Percentiles rank a stretch among this genome's conserved stretches.
Conservation (phyloP, 1,284 basidiomycete genomes). For the Cystobasidium sp. region DNA sequence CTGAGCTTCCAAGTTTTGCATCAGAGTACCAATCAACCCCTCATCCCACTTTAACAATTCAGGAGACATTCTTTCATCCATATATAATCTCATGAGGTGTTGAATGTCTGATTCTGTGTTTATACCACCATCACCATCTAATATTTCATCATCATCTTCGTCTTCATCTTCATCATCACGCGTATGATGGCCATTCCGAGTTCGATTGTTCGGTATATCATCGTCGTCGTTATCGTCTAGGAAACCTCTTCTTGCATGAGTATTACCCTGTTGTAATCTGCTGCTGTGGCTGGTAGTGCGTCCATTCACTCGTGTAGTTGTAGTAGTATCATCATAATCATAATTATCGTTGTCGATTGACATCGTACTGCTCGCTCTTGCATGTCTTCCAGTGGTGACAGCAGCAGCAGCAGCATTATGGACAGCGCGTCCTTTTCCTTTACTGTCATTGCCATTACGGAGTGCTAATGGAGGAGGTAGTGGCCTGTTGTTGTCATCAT, state of each 20-base stretch:
- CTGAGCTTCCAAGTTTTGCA: slow-evolving; percentile 85
- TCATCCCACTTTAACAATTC: slow-evolving; percentile 78
- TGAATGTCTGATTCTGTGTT: slow-evolving; percentile 30
- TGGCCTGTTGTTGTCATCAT: not conserved
- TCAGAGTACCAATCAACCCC: slow-evolving; percentile 68
- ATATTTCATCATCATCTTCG: not conserved
- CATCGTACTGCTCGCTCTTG: slow-evolving; percentile 18
- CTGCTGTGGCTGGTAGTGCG: not conserved
- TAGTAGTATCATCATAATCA: not conserved
- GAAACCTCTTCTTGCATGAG: slow-evolving; percentile 9
- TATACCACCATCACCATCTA: slow-evolving; percentile 8
- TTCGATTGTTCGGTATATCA: not conserved
- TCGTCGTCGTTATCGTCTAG: slow-evolving; percentile 11
- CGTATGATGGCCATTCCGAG: too few relatives aligned
- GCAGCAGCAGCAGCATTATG: not conserved
- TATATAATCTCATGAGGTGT: slow-evolving; percentile 62
- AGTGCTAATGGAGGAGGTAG: slow-evolving; percentile 3
- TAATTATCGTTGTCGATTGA: slow-evolving; percentile 8
- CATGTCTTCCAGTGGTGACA: not conserved
- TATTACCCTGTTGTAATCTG: not conserved
- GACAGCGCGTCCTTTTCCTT: slow-evolving; percentile 14
- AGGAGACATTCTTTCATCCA: slow-evolving; percentile 80
- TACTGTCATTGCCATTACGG: not conserved
- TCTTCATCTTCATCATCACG: not conserved
- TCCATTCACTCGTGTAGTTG: not conserved